Base-by-base conservation (phyloP, 345 rosid species). In the Eucalyptus tenuipes region DNA sequence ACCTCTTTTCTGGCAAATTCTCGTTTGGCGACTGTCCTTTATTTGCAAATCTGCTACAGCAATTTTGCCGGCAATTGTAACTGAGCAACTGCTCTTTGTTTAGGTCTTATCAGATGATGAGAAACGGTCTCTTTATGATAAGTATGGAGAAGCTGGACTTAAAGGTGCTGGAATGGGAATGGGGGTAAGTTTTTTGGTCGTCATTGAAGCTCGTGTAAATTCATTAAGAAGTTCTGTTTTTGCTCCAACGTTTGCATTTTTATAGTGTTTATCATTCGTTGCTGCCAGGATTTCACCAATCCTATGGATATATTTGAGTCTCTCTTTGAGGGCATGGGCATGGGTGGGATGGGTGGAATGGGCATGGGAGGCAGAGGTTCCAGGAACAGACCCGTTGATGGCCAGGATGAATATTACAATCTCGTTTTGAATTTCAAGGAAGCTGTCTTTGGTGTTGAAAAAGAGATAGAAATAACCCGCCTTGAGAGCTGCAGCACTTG, bases 31-130 rank as follows among this genome's bases (percentile, higher is more conserved):
- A 75, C 13, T 40, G 29, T 75, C 16, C 29, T 40, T 75, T 75
- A 20, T 75, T 75, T 7, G 59, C 27, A 55, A 47, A 86, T 49
- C 55, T 57, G 85, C 13, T 75, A 57, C 55, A 22, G 86, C 84
- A 50, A 57, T 68, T 49, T 86, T 48, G 31, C 53, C 64, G 89
- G 59, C 47, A 40, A 66, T 68, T 90, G 86, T 64, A 44, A 87
- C 80, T 53, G 40, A 87, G 88, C 86, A 75, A 49, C 11, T 75
- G 87, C 24, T 89, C 85, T 22, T 79, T 81, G 85, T 93, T 90
- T 92, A 98, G 99, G 99, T 98, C 87, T 91, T 98, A 86, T 96
- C 99, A 64, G 99, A 98, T 92, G 99, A 98, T 88, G 99, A 96
- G 93, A 97, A 98, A 90, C 94, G 99, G 82, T 94, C 99, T 37